These are phyloP conservation scores for Colletotrichum sp. DNA, from an alignment of 2,329 filamentous ascomycete species.

Conservation along the genomic window DNA sequence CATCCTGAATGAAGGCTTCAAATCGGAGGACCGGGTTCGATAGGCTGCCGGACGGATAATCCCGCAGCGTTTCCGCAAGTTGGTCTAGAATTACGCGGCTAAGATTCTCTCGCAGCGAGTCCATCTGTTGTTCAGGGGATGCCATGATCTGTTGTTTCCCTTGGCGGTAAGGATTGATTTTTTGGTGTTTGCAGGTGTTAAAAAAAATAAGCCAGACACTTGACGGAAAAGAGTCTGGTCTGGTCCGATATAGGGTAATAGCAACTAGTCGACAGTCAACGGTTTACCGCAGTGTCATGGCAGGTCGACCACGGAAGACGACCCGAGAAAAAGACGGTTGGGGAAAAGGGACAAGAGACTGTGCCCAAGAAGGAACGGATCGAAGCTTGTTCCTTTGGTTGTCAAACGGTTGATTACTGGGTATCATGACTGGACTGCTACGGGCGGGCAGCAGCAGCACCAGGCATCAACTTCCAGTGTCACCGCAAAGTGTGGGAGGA, in stretches of 20 bases:
- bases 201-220: background rate
- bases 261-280: background rate
- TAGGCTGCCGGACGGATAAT: slow-evolving; percentile 21
- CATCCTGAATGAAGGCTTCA: slow-evolving; percentile 22
- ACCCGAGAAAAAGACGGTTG: background rate
- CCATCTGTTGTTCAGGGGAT: slow-evolving; percentile 20
- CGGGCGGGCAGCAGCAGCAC: background rate
- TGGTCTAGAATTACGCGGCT: slow-evolving; percentile 22
- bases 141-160: slow-evolving; percentile 4
- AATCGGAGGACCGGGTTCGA: slow-evolving; percentile 20
- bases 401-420: slow-evolving; percentile 2
- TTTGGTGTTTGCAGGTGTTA: background rate
- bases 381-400: background rate
- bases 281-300: background rate
- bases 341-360: background rate
- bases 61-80: slow-evolving; percentile 17
- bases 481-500: slow-evolving; percentile 5
- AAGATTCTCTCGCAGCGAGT: slow-evolving; percentile 16
- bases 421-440: slow-evolving; percentile 15
- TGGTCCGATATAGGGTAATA: background rate
- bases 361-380: background rate
- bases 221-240: background rate
- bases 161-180: background rate
- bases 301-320: background rate
- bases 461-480: background rate